Evolutionary conservation across 352 stramenopile species (phyloP).

Genomic region (Phytophthora europaea): DNA sequence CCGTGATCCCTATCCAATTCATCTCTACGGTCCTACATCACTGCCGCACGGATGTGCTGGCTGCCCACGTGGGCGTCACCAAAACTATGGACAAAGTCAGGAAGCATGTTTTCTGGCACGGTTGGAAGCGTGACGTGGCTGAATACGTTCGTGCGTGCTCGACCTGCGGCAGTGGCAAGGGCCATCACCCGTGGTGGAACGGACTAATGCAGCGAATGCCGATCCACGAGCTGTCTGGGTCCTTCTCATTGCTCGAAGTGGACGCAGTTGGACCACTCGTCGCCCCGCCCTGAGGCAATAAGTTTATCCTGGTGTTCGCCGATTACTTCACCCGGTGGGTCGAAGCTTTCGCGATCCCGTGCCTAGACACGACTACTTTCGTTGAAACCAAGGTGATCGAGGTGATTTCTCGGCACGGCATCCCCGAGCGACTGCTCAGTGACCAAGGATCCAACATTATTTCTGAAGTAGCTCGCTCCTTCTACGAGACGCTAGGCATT

Average conservation of each 20-base stretch:
- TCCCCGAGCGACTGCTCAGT: constrained; percentile 2
- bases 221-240: not conserved
- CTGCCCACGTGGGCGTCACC: constrained; percentile 3
- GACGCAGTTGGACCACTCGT: not conserved
- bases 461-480: not conserved
- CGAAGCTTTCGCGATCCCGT: not conserved
- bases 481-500: constrained; percentile 1
- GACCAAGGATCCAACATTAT: constrained; percentile 13
- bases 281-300: not conserved
- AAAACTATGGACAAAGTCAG: constrained; percentile 6
- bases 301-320: not conserved
- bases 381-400: not conserved
- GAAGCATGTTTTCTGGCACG: constrained; percentile 1
- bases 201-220: constrained; percentile 7
- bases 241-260: not conserved
- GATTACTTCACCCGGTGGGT: not conserved
- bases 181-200: too few species aligned
- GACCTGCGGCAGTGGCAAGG: too few species aligned
- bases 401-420: not conserved
- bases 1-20: not conserved
- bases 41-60: constrained; percentile 13
- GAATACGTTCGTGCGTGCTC: too few species aligned
- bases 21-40: constrained; percentile 17
- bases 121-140: too few species aligned
- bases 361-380: too few species aligned